phyloP scores from a whole-genome alignment of 495 filamentous ascomycete genomes.

The Cudoniella acicularis region DNA sequence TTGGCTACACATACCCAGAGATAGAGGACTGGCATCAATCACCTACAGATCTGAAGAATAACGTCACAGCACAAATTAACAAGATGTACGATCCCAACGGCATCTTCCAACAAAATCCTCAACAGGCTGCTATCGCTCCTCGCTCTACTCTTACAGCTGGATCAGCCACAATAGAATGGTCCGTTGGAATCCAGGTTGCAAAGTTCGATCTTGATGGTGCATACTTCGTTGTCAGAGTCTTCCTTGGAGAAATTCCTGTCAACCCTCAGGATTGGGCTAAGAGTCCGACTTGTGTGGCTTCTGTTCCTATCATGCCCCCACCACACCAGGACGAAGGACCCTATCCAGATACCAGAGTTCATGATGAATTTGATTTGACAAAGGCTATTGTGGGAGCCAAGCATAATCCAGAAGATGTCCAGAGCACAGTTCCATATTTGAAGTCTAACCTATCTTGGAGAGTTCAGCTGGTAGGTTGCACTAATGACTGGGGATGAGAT shows the following conservation, averaged over 20 bases:
- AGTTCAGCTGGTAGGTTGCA: conserved; percentile 30
- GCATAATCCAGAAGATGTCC: conserved; percentile 31
- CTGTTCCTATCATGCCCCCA: conserved; percentile 47
- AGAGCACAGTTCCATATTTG: conserved; percentile 42
- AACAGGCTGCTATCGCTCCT: conserved; percentile 22
- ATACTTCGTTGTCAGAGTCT: conserved; percentile 54
- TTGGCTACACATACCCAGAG: conserved; percentile 32
- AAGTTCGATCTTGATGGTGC: conserved; percentile 53
- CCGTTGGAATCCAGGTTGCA: conserved; percentile 53
- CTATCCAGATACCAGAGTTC: conserved; percentile 1
- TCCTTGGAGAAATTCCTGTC: conserved; percentile 44
- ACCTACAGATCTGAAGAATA: conserved; percentile 22
- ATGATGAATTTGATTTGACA: conserved; percentile 14
- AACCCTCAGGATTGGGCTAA: conserved; percentile 32
- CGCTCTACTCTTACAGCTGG: not conserved
- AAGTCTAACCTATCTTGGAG: conserved; percentile 36
- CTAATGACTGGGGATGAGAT: not conserved
- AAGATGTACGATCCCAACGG: conserved; percentile 43
- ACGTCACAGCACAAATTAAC: conserved; percentile 41
- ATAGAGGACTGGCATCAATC: conserved; percentile 22
- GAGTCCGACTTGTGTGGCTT: conserved; percentile 46
- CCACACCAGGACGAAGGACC: conserved; percentile 9
- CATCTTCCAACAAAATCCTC: not conserved
- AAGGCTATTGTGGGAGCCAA: conserved; percentile 19
- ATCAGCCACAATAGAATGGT: conserved; percentile 45